A percentile compares a stretch with the other conserved stretches of the same genome.
phyloP scores from a whole-genome alignment of 2,329 filamentous ascomycete species.

The Colletotrichum plurivorum region DNA sequence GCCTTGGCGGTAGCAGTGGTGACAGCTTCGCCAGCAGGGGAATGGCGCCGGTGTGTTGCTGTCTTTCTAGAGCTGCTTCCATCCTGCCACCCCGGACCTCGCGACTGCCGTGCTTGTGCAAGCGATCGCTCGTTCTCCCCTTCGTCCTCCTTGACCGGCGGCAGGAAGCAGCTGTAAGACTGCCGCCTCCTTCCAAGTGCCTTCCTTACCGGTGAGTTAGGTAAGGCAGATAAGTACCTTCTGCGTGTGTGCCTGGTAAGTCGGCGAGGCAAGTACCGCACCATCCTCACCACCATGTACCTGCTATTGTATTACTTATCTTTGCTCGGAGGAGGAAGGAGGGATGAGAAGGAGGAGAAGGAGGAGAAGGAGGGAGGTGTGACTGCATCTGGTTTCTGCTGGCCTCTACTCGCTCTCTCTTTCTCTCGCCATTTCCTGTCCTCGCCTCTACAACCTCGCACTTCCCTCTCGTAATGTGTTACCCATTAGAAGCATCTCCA shows the following conservation, averaged over 20 bases:
- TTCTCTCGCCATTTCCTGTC: constrained; percentile 7
- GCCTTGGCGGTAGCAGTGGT: too few relatives aligned
- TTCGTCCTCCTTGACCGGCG: constrained; percentile 3
- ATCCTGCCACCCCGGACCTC: too few relatives aligned
- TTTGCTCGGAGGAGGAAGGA: too few relatives aligned
- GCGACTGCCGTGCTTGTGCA: constrained; percentile 9
- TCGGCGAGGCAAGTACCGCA: too few relatives aligned
- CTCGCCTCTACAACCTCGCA: not conserved
- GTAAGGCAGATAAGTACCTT: too few relatives aligned
- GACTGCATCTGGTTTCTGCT: constrained; percentile 21
- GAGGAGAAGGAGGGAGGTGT: constrained; percentile 5
- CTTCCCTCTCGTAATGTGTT: too few relatives aligned
- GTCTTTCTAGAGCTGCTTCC: not conserved
- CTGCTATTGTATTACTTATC: too few relatives aligned
- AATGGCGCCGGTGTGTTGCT: constrained; percentile 3
- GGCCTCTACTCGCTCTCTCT: constrained; percentile 6
- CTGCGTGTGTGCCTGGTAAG: too few relatives aligned
- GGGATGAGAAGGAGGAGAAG: too few relatives aligned
- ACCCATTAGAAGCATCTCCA: constrained; percentile 11
- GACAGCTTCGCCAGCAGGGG: not conserved
- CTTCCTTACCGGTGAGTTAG: too few relatives aligned
- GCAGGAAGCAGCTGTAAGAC: constrained; percentile 18
- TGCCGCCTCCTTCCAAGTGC: not conserved
- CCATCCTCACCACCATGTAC: too few relatives aligned
- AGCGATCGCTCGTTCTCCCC: not conserved